phyloP scores from a whole-genome alignment of 2,329 filamentous ascomycete genomes.

The Colletotrichum sidae region DNA sequence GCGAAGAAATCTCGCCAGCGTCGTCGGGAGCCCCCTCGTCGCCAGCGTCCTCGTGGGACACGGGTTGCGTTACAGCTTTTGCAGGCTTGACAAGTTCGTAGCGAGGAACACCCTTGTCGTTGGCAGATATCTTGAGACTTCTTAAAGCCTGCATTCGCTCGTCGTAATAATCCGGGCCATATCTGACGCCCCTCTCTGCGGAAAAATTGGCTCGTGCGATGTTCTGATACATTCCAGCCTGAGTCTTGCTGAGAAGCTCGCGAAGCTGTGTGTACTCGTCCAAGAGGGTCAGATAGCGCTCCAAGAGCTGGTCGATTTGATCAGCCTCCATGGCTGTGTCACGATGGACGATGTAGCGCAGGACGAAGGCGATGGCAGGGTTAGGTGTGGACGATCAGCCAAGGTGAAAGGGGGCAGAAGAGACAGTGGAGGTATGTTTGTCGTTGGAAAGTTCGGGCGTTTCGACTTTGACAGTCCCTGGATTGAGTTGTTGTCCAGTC shows the following conservation, averaged over 20 bases:
- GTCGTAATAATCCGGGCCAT: constrained; percentile 79
- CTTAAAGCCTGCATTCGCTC: constrained; percentile 75
- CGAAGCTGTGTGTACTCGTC: constrained; percentile 75
- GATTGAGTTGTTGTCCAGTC: background rate
- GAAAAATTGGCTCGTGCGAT: constrained; percentile 83
- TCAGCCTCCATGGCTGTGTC: constrained; percentile 39
- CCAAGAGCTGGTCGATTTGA: constrained; percentile 71
- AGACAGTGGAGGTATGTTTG: background rate
- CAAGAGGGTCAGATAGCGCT: constrained; percentile 73
- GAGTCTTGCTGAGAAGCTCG: constrained; percentile 61
- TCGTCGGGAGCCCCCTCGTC: constrained; percentile 25
- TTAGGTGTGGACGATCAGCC: no score
- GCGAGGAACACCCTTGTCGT: constrained; percentile 34
- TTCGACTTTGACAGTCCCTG: background rate
- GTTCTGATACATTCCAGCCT: constrained; percentile 67
- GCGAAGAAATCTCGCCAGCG: constrained; percentile 9
- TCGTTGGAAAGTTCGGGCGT: background rate
- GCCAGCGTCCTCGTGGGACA: constrained; percentile 6
- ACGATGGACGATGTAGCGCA: background rate
- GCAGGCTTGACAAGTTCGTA: constrained; percentile 40
- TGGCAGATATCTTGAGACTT: constrained; percentile 49
- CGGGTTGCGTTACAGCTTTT: constrained; percentile 27
- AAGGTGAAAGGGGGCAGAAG: constrained; percentile 1
- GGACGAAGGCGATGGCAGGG: background rate
- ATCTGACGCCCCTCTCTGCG: constrained; percentile 71